These are phyloP conservation scores for Buxus sempervirens DNA, from an alignment of 164 flowering plant species.

Conservation along the genomic window DNA sequence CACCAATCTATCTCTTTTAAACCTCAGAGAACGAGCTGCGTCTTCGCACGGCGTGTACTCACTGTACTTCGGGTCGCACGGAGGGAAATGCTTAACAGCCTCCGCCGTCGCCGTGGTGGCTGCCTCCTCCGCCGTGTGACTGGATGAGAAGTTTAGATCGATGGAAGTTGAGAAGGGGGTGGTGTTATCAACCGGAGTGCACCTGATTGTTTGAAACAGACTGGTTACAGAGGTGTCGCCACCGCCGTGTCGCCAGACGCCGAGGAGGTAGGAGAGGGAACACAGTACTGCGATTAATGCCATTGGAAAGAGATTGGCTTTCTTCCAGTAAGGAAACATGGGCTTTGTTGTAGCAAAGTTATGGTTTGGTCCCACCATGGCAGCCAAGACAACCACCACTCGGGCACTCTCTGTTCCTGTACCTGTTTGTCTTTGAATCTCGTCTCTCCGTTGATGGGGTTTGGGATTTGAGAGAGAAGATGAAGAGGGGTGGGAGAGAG, in stretches of 20 bases:
- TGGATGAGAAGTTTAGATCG: slow-evolving; percentile 56
- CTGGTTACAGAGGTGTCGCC: slow-evolving; percentile 5
- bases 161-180: slow-evolving; percentile 6
- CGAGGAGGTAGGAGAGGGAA: slow-evolving; percentile 50
- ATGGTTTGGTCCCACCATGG: slow-evolving; percentile 9
- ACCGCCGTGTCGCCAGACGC: slow-evolving; percentile 37
- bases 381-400: neutral
- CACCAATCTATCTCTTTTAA: slow-evolving; percentile 43
- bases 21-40: slow-evolving; percentile 53
- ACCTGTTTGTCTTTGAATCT: neutral
- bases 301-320: slow-evolving; percentile 33
- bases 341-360: slow-evolving; percentile 5
- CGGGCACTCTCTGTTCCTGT: neutral
- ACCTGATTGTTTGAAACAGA: neutral
- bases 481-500: neutral
- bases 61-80: slow-evolving; percentile 44
- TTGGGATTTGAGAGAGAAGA: neutral
- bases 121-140: slow-evolving; percentile 39
- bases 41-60: slow-evolving; percentile 96
- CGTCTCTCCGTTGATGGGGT: neutral
- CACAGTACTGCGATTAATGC: slow-evolving; percentile 37
- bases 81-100: slow-evolving; percentile 28
- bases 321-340: slow-evolving; percentile 13
- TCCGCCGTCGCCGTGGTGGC: neutral
- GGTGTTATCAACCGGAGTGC: neutral